Evolutionary conservation across 2,329 filamentous ascomycete species (phyloP), one percentile per base, ranked within the genome.

Genomic region (Pyricularia sp.): DNA sequence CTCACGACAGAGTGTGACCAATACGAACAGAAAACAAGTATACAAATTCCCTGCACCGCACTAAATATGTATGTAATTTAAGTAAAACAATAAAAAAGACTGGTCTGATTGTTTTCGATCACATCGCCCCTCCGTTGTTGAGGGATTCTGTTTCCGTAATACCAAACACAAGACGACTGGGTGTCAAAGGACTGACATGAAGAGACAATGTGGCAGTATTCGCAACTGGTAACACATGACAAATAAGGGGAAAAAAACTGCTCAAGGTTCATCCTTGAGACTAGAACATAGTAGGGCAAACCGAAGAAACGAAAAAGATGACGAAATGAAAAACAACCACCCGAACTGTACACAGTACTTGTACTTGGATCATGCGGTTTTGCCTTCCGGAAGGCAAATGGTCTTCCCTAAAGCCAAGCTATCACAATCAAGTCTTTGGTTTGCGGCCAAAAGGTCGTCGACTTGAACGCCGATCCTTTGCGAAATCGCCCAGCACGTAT

Each of bases 401-500:
- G 16, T 55, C 62, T 49, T 9, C 28, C 81, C 81, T 31, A 79
- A 67, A 33, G 57, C 63, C 65, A 85, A 69, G 55, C 69, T 72
- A 28, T 80, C 77, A 69, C 83, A 85, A 65, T 82, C 73, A 12
- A 85, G 69, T 0, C 73, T 75, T 24, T 72, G 62, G 65, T 85
- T 85, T 49, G 76, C 69, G 28, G 70, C 71, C 66, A 80, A n/a
- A 33, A 85, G 69, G 24, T 77, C 76, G 16, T 81, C 78, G 26
- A 84, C 73, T 57, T 72, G 73, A 65, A 81, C 66, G n/a, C 74
- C 74, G 65, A 75, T 71, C 35, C 68, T 70, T 65, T 83, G 69
- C 1, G 78, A 80, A 70, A 85, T 77, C 6, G 71, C 77, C 81
- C 81, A 84, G 71, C 82, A 84, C 8, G 80, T 82, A 67, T 85